A percentile compares a stretch with the other conserved stretches of the same genome.
These are phyloP conservation scores for Pyrenula massariospora DNA, from an alignment of 495 filamentous ascomycete species.

Conservation along the genomic window DNA sequence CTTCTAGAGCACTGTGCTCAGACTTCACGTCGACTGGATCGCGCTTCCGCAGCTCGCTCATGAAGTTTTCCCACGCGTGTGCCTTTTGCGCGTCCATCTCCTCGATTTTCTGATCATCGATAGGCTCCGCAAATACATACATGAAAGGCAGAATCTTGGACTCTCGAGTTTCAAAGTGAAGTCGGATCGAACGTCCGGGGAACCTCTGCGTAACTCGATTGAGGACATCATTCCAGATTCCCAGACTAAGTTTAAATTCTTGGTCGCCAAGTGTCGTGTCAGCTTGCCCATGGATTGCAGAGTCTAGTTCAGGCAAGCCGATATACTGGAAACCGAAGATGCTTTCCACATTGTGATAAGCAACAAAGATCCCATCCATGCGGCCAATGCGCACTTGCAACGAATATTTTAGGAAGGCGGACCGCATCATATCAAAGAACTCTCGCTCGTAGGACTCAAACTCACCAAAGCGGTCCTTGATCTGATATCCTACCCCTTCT, in stretches of 20 bases:
- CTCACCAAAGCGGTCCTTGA: conserved; percentile 55
- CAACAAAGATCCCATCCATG: conserved; percentile 99
- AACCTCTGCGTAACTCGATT: conserved; percentile 60
- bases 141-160: conserved; percentile 47
- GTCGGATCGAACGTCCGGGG: conserved; percentile 60
- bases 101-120: conserved; percentile 57
- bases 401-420: conserved; percentile 93
- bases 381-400: conserved; percentile 91
- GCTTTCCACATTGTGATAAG: conserved; percentile 85
- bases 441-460: conserved; percentile 93
- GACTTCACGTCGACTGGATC: neutral
- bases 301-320: conserved; percentile 75
- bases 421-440: conserved; percentile 91
- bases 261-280: conserved; percentile 59
- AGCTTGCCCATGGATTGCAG: conserved; percentile 60
- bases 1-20: neutral
- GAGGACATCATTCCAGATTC: conserved; percentile 64
- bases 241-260: conserved; percentile 76
- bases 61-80: neutral
- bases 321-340: conserved; percentile 99
- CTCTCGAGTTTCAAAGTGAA: conserved; percentile 77
- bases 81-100: conserved; percentile 46
- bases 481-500: conserved; percentile 77
- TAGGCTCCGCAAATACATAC: conserved; percentile 82
- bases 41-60: neutral